Conservation (phyloP, 1,139 yeast species). For the Zygoascus hellenicus region DNA sequence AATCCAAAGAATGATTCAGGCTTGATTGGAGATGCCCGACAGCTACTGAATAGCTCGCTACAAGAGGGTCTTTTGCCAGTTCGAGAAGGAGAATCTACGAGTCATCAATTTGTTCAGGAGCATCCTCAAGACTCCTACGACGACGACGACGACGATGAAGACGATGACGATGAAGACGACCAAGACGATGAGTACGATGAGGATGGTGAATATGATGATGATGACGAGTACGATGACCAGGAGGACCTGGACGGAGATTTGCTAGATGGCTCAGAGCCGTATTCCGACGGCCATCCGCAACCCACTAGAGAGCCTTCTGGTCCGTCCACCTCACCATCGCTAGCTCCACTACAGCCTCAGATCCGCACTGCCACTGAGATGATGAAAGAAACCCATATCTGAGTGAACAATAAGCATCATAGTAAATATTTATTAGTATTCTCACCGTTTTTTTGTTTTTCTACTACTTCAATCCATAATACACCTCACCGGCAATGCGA, state of each 20-base stretch:
- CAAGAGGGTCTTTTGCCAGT: conserved; percentile 2
- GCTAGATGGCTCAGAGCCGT: background rate
- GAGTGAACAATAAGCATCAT: background rate
- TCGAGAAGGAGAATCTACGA: conserved; percentile 9
- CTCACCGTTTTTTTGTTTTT: no score
- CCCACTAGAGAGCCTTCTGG: background rate
- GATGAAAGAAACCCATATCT: conserved; percentile 2
- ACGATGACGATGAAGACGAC: conserved; percentile 26
- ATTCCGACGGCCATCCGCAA: background rate
- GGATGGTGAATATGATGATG: no score
- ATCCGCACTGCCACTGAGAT: conserved; percentile 7
- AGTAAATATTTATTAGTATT: no score
- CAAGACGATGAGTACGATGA: conserved; percentile 25
- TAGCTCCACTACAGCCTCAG: background rate
- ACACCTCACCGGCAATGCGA: no score
- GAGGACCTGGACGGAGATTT: conserved; percentile 11
- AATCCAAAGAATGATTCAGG: background rate
- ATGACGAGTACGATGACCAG: conserved; percentile 7
- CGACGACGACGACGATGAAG: conserved; percentile 21
- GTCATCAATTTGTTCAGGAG: conserved; percentile 12
- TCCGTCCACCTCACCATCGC: background rate
- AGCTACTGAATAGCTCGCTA: background rate
- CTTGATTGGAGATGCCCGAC: background rate
- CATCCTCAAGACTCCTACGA: conserved; percentile 20
- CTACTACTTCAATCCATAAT: no score